Percentiles rank a stretch among this genome's conserved stretches.
Evolutionary conservation across 1,139 yeast genomes (phyloP).

Genomic region (Sugiyamaella castrensis): DNA sequence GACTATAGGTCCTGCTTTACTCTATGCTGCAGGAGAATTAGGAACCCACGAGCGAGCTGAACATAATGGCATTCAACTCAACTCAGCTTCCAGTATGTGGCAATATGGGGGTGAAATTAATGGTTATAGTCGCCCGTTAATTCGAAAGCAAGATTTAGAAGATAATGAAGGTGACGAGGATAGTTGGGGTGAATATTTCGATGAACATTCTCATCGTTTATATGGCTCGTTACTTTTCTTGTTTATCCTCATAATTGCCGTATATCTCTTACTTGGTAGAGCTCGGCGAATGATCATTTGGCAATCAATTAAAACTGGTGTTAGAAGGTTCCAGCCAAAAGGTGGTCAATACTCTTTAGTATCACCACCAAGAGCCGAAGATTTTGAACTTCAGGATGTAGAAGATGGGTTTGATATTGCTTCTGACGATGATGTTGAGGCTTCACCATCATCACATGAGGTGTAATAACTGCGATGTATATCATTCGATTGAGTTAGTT

Average conservation of each 20-base stretch:
- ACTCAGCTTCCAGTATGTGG: constrained; percentile 45
- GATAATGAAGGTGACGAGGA: constrained; percentile 29
- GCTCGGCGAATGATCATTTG: constrained; percentile 34
- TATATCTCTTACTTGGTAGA: constrained; percentile 50
- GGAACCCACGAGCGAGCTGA: constrained; percentile 50
- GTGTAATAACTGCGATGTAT: neutral
- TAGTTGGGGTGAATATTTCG: constrained; percentile 38
- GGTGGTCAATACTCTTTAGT: constrained; percentile 15
- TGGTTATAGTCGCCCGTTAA: constrained; percentile 18
- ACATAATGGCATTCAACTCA: constrained; percentile 41
- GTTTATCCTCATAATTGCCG: constrained; percentile 43
- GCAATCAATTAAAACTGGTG: constrained; percentile 28
- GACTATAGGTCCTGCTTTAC: constrained; percentile 78
- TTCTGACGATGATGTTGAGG: constrained; percentile 21
- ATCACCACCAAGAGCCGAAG: constrained; percentile 18
- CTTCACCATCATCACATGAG: neutral
- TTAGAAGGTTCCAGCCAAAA: constrained; percentile 16
- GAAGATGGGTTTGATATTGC: constrained; percentile 25
- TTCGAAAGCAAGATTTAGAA: constrained; percentile 17
- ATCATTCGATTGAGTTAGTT: no score
- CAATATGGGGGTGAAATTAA: constrained; percentile 31
- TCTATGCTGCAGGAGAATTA: constrained; percentile 53
- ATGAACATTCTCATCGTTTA: constrained; percentile 49
- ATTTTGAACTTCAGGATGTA: constrained; percentile 27
- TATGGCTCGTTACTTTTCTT: constrained; percentile 54